Evolutionary conservation across 164 flowering plant genomes (phyloP), one percentile per base, ranked within the genome.

Genomic region (Stephania japonica): DNA sequence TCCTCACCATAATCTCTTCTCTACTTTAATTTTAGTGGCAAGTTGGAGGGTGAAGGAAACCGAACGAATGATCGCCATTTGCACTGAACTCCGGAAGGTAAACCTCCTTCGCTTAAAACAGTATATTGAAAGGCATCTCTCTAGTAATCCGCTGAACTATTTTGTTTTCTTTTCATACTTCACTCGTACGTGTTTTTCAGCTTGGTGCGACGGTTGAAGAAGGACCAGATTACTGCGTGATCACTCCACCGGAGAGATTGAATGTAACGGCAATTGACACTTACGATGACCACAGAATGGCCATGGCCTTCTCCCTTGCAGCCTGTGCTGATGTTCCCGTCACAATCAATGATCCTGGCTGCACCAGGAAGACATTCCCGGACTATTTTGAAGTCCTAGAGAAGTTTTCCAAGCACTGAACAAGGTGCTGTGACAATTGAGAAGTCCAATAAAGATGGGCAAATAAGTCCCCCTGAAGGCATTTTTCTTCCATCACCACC

Each of bases 11-110:
- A 9, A 25, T 42, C 2, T 61, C 56, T 13, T 75, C 42, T 42
- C 43, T 62, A 11, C 41, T 63, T 26, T 26, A 7, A 6, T 77
- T 7, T 67, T 83, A 96, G 99, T 96, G 81, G 99, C 97, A 59
- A 92, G 97, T 77, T 96, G 99, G 99, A 93, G 99, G 81, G 99
- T 96, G 73, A 96, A 96, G 81, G 99, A 96, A 83, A 96, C 99
- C 0, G 98, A 96, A 78, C 75, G 99, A 64, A 96, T 96, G 99
- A 87, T 96, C 70, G 99, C 97, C 62, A 86, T 96, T 70, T 96
- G 99, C 90, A 93, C 98, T 11, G 99, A 96, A 80, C 91, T 96
- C 65, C 84, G 97, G 76, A 96, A 93, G 99, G 99, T 91, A 53
- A 61, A 87, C 67, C 63, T 80, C 68, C 67, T 61, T 42, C n/a